Conservation (phyloP, 768 basidiomycete species). For the Gautieria morchelliformis region DNA sequence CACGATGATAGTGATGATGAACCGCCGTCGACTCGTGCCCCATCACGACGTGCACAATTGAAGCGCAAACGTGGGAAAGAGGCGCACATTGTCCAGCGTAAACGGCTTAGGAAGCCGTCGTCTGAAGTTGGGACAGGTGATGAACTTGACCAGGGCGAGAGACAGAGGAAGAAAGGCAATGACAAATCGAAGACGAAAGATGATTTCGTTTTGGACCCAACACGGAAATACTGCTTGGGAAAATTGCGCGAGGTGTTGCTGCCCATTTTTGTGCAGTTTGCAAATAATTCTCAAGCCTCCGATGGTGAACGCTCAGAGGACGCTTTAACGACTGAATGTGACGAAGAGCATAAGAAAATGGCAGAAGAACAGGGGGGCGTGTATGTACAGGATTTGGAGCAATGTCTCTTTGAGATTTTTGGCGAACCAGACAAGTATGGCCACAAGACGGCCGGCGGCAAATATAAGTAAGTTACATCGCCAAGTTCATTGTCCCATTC, state of each 20-base stretch:
- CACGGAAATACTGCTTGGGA: constrained; percentile 69
- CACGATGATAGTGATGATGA: constrained; percentile 7
- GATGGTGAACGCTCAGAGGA: constrained; percentile 25
- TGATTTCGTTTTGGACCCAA: constrained; percentile 38
- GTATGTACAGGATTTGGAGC: constrained; percentile 67
- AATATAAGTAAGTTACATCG: constrained; percentile 61
- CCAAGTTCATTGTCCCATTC: background rate
- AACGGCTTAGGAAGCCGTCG: constrained; percentile 2
- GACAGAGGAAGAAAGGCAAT: constrained; percentile 31
- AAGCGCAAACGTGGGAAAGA: constrained; percentile 43
- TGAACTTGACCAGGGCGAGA: constrained; percentile 22
- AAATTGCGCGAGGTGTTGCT: constrained; percentile 66
- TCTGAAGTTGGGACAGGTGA: background rate
- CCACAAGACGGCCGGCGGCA: constrained; percentile 50
- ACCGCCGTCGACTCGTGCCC: background rate
- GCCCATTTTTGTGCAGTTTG: constrained; percentile 65
- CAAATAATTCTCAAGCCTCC: constrained; percentile 31
- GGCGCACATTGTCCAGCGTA: constrained; percentile 1
- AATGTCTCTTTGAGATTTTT: constrained; percentile 65
- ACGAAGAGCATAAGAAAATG: constrained; percentile 47
- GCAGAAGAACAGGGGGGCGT: constrained; percentile 48
- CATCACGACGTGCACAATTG: constrained; percentile 17
- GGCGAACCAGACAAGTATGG: constrained; percentile 69
- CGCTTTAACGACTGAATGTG: constrained; percentile 38
- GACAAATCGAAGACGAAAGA: constrained; percentile 33